Evolutionary conservation across 2,329 filamentous ascomycete species (phyloP), one percentile per base, ranked within the genome.

Genomic region (Delphinella strobiligena): DNA sequence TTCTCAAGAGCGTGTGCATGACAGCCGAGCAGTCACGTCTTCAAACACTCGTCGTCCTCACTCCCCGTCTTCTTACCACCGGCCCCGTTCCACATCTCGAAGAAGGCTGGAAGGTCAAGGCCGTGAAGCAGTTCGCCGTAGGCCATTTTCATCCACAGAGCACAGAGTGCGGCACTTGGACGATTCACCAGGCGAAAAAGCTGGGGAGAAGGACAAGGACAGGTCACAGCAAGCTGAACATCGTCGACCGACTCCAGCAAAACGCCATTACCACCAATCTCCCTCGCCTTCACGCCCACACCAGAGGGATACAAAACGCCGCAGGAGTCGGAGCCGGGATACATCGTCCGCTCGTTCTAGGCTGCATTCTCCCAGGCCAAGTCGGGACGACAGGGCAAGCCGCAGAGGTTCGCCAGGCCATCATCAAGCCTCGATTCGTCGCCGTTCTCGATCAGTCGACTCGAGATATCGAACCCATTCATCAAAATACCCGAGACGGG

Each of bases 381-480:
- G 43, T 31, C 55, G 54, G 43, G 53, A 51, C 45, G 56, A 61
- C 38, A 52, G 54, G 46, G 44, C 53, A 41, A 53, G 54, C 41
- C 52, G 58, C 37, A 51, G 49, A 17, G 48, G 48, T 43, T 59
- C 61, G 14, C 58, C 60, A 38, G 56, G 59, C 43, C 49, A 53
- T 18, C 60, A 62, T 48, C 50, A 60, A 19, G 54, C 54, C 24
- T 42, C 54, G 10, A 47, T 51, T 40, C 61, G 59, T 31, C 61
- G 57, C 34, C 61, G 61, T 41, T 67, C 63, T 27, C 59, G 51
- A 11, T 66, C 64, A 11, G 50, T 47, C 43, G 61, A 64, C 33
- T 61, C 59, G 19, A 50, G 55, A 38, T 61, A 62, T 46, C 49
- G 54, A 38, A 49, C 51, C 16, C 52, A 53, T 29, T 45, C 55